Conservation (phyloP, 345 rosid genomes). For the Cardamine chenopodiifolia region DNA sequence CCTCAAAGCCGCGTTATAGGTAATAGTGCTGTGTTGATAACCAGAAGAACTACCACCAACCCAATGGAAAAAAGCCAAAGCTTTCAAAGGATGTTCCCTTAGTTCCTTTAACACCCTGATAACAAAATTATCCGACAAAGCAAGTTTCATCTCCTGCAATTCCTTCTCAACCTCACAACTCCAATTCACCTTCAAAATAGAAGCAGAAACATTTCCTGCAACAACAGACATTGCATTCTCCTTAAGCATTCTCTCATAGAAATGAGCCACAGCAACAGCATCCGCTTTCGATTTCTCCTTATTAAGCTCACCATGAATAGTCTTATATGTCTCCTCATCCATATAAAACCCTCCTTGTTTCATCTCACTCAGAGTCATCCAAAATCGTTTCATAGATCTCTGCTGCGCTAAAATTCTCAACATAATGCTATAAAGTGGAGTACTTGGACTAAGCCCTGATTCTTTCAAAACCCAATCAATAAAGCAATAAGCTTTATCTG, state of each 20-base stretch:
- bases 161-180: slow-evolving; percentile 56
- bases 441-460: slow-evolving; percentile 62
- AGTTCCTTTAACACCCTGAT: slow-evolving; percentile 71
- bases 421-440: slow-evolving; percentile 63
- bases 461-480: slow-evolving; percentile 65
- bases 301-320: slow-evolving; percentile 49
- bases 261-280: slow-evolving; percentile 62
- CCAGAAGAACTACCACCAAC: slow-evolving; percentile 43
- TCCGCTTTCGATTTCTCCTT: slow-evolving; percentile 58
- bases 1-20: slow-evolving; percentile 65
- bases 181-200: slow-evolving; percentile 52
- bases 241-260: slow-evolving; percentile 63
- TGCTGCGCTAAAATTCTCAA: slow-evolving; percentile 59
- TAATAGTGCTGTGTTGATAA: slow-evolving; percentile 52
- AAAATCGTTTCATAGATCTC: slow-evolving; percentile 63
- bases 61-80: slow-evolving; percentile 59
- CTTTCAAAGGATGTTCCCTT: slow-evolving; percentile 56
- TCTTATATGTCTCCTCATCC: slow-evolving; percentile 66
- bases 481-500: slow-evolving; percentile 61
- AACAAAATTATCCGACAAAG: slow-evolving; percentile 64
- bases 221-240: slow-evolving; percentile 58
- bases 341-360: slow-evolving; percentile 67
- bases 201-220: slow-evolving; percentile 49
- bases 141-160: slow-evolving; percentile 54
- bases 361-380: slow-evolving; percentile 64